These are phyloP conservation scores for Venturia pyrina DNA, from an alignment of 2,329 filamentous ascomycete species.

Conservation along the genomic window DNA sequence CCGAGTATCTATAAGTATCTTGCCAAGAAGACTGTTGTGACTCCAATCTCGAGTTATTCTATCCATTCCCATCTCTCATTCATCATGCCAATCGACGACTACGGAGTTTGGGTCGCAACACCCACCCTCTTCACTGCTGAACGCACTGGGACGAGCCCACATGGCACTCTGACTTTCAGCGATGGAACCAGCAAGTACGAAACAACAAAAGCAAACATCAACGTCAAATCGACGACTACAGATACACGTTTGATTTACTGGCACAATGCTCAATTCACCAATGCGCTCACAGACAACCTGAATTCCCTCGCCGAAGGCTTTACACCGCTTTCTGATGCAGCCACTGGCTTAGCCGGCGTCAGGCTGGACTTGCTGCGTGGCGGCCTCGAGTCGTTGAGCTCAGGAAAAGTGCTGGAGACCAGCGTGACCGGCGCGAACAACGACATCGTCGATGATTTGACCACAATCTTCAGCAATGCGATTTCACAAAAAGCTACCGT, in stretches of 20 bases:
- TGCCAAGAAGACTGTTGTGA: background rate
- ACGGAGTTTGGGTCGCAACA: background rate
- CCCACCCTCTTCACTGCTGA: background rate
- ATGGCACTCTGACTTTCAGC: background rate
- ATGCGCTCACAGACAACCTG: background rate
- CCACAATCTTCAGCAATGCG: no score
- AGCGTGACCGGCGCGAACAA: no score
- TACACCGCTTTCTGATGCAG: no score
- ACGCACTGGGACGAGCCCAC: background rate
- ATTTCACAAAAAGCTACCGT: no score
- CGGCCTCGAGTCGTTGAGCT: no score
- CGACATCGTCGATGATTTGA: no score
- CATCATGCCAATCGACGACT: background rate
- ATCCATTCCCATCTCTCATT: background rate
- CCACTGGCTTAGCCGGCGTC: no score
- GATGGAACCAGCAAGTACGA: background rate
- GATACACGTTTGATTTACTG: background rate
- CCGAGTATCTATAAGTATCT: background rate
- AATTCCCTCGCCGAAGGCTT: background rate
- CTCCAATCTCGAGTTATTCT: background rate
- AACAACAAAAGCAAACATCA: background rate
- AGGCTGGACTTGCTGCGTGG: no score
- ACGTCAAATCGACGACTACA: background rate
- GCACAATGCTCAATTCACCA: background rate
- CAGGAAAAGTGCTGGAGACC: no score